Conservation (phyloP, 352 stramenopile species). For the Pythium sp. region DNA sequence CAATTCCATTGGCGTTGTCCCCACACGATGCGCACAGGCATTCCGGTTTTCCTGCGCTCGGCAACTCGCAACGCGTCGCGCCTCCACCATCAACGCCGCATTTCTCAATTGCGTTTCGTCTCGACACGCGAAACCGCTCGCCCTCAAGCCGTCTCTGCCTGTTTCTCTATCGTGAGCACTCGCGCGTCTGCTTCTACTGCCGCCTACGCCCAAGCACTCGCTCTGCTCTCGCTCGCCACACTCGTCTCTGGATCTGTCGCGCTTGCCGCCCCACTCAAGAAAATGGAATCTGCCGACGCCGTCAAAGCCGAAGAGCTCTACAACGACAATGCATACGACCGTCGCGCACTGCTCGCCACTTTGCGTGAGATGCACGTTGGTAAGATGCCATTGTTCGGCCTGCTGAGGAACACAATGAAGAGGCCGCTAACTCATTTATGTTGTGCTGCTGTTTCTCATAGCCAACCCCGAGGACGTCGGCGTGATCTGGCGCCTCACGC, state of each 20-base stretch:
- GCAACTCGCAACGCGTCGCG: background rate
- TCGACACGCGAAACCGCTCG: slow-evolving; percentile 18
- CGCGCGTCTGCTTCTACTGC: slow-evolving; percentile 16
- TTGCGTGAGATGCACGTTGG: slow-evolving; percentile 57
- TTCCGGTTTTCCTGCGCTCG: slow-evolving; percentile 7
- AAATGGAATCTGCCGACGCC: slow-evolving; percentile 60
- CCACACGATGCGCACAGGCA: slow-evolving; percentile 9
- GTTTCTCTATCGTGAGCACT: background rate
- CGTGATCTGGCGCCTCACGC: slow-evolving; percentile 64
- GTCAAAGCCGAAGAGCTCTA: slow-evolving; percentile 80
- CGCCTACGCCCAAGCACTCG: slow-evolving; percentile 13
- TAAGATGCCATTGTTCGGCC: slow-evolving; percentile 1
- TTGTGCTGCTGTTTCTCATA: background rate
- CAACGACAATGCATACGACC: slow-evolving; percentile 71
- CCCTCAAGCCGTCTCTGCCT: background rate
- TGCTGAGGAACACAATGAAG: background rate
- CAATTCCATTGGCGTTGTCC: background rate
- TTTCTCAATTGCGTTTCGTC: slow-evolving; percentile 15
- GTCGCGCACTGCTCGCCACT: slow-evolving; percentile 58
- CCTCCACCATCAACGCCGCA: background rate
- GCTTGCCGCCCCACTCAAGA: slow-evolving; percentile 23
- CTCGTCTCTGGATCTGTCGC: slow-evolving; percentile 14
- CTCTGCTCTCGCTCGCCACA: slow-evolving; percentile 24
- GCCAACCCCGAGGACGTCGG: slow-evolving; percentile 53
- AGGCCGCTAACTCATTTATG: background rate